A percentile compares a stretch with the other conserved stretches of the same genome.
These are phyloP conservation scores for Lobulomyces angularis DNA, from an alignment of 192 early-diverging fungal species.

Conservation along the genomic window DNA sequence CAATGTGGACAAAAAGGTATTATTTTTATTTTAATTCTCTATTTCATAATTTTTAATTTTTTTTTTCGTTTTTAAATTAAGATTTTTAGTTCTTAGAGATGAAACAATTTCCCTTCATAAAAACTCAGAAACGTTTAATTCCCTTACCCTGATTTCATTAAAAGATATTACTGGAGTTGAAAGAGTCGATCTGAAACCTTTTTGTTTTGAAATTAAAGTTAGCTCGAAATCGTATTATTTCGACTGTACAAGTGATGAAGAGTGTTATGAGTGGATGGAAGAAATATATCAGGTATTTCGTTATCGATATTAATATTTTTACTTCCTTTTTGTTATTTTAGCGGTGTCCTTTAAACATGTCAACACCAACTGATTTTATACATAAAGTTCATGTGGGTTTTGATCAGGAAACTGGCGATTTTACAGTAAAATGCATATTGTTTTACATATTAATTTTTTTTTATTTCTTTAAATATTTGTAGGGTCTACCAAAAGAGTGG, in stretches of 20 bases:
- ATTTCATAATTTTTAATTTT: too few relatives aligned
- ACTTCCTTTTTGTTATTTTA: slow-evolving; percentile 18
- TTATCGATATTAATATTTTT: slow-evolving; percentile 2
- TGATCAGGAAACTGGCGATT: slow-evolving; percentile 10
- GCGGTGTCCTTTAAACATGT: slow-evolving; percentile 51
- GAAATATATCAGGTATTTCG: slow-evolving; percentile 11
- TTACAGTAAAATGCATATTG: slow-evolving; percentile 1
- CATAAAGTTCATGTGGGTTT: slow-evolving; percentile 50
- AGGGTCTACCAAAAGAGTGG: slow-evolving; percentile 79
- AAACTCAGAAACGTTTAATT: too few relatives aligned
- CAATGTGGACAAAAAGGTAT: too few relatives aligned
- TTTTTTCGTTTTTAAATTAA: too few relatives aligned
- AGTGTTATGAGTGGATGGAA: slow-evolving; percentile 13
- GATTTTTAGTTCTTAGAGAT: too few relatives aligned
- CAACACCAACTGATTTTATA: slow-evolving; percentile 60
- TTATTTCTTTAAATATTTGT: not conserved
- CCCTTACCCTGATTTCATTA: not conserved
- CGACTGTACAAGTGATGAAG: slow-evolving; percentile 15
- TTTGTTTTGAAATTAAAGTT: slow-evolving; percentile 9
- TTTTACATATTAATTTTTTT: too few relatives aligned
- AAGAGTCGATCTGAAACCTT: slow-evolving; percentile 8
- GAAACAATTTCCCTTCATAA: too few relatives aligned
- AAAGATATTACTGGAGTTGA: slow-evolving; percentile 4
- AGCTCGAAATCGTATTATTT: slow-evolving; percentile 13
- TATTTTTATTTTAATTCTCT: too few relatives aligned